A percentile compares a stretch with the other conserved stretches of the same genome.
phyloP scores from a whole-genome alignment of 176 grass and related monocot species.

The Cenchrus americanus region DNA sequence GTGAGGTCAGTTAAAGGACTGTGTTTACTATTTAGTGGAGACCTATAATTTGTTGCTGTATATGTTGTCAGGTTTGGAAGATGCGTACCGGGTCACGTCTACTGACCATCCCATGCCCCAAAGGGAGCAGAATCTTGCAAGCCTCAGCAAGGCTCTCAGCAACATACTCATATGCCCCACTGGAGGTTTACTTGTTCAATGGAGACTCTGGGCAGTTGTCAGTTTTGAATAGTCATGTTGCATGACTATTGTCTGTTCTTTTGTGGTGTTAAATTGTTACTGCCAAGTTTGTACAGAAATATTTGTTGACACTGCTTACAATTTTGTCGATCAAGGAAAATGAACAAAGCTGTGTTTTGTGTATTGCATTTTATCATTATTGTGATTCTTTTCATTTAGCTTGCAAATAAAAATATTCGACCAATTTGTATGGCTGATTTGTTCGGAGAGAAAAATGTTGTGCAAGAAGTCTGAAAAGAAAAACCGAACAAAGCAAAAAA shows the following conservation, averaged over 20 bases:
- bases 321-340: constrained; percentile 4
- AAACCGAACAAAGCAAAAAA: no score
- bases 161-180: constrained; percentile 55
- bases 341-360: constrained; percentile 10
- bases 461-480: no score
- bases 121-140: constrained; percentile 88
- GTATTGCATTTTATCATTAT: background rate
- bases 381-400: background rate
- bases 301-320: background rate
- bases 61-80: constrained; percentile 77
- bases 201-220: constrained; percentile 91
- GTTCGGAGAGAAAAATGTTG: no score
- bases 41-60: background rate
- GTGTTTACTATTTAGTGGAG: background rate
- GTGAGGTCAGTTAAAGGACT: background rate
- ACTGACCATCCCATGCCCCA: constrained; percentile 80
- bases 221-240: constrained; percentile 75
- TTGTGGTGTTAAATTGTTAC: background rate
- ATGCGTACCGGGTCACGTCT: constrained; percentile 88
- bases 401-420: background rate
- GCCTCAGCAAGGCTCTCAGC: constrained; percentile 64
- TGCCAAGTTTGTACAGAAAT: constrained; percentile 33
- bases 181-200: constrained; percentile 90
- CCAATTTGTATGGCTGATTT: no score
- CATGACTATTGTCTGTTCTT: constrained; percentile 39